Base-by-base conservation (phyloP, 139 green algal species). In the Astrephomene gubernaculifera region DNA sequence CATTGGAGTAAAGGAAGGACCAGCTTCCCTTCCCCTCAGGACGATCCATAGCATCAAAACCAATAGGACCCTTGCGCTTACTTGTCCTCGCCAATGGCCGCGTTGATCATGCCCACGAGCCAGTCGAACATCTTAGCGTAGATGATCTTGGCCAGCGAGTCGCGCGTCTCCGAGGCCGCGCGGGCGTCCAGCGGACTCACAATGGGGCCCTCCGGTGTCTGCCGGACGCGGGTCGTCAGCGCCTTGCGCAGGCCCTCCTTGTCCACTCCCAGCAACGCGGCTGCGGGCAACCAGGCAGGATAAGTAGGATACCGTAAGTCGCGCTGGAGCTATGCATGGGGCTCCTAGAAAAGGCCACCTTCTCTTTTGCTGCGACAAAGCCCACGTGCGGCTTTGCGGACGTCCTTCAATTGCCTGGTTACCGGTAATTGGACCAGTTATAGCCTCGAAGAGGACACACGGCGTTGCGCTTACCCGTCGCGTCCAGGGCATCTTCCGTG, bases 101-200 rank as follows among this genome's bases (percentile, higher is more conserved):
- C 53, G 83, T 96, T 96, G 78, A 96, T 94, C 78, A 88, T 81
- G 0, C 70, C 49, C 69, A 99, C 97, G 72, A 98, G 95, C 96
- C 96, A 99, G 91, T 99, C 97, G 92, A 99, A 99, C 88, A 99
- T 90, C 79, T 90, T 91, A 10, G 94, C 94, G 91, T 99, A 99
- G 72, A 99, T 89, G 45, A 95, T 98, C 91, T 99, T 99, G 80
- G 97, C 91, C 27, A 99, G 92, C 31, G 97, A 96, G 89, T 99
- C 97, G 19, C 97, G 85, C 85, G 93, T 98, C 86, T 98, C 93
- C 24, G 83, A 72, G 8, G 97, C 96, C 10, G 97, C 96, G n/a
- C 91, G 87, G 0, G 92, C 90, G 79, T 96, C 91, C 44, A 99
- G 91, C 21, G 96, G 96, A 67, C 90, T 96, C 38, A 97, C 92